Evolutionary conservation across 352 stramenopile genomes (phyloP).

Genomic region (Globisporangium rhizosaccharum): DNA sequence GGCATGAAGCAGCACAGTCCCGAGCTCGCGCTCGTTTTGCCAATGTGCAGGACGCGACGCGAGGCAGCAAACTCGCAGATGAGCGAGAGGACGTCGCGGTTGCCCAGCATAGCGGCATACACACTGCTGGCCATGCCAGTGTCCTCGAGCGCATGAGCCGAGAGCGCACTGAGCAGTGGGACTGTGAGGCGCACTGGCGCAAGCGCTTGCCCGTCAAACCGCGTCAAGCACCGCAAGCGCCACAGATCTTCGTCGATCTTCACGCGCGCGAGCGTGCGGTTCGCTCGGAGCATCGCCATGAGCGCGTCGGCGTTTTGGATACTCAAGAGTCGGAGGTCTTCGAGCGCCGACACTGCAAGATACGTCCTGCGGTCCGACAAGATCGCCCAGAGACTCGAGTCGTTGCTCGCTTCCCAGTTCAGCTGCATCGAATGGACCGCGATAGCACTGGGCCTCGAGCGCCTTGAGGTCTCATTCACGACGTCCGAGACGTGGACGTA

Average conservation of each 20-base stretch:
- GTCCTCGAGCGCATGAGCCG: neutral
- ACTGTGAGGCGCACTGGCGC: neutral
- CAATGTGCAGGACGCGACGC: conserved; percentile 1
- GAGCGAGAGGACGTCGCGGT: neutral
- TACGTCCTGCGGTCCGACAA: neutral
- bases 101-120: neutral
- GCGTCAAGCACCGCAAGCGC: neutral
- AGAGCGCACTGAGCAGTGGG: neutral
- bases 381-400: neutral
- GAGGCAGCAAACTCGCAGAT: neutral
- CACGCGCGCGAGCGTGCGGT: neutral
- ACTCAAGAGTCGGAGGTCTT: no score
- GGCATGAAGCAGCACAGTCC: no score
- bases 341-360: neutral
- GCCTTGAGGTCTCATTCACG: neutral
- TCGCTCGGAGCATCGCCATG: neutral
- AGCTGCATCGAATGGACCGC: neutral
- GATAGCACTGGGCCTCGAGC: neutral
- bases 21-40: neutral
- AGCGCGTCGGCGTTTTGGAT: neutral
- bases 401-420: neutral
- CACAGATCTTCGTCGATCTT: neutral
- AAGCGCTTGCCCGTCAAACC: neutral
- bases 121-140: neutral
- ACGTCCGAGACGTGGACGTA: no score